Base-by-base conservation (phyloP, 257 asterid genomes). In the Nicotiana sylvestris region DNA sequence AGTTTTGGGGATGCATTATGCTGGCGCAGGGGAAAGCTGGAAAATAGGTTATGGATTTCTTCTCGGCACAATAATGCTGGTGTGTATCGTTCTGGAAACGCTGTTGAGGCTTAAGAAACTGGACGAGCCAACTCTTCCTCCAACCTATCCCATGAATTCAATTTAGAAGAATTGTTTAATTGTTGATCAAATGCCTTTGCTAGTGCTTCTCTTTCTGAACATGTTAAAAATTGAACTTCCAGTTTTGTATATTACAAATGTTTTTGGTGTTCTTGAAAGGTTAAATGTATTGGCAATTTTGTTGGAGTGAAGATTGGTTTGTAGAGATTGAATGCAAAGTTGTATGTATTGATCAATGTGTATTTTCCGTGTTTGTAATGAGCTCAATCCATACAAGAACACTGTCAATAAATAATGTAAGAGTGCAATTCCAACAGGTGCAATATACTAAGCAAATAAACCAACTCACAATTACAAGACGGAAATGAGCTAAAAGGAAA, bases 1-100 rank as follows among this genome's bases (percentile, higher is more conserved):
- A 81, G 88, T 91, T 27, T 21, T 94, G 56, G 99, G 98, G 49
- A 91, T 96, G 67, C 96, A 93, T 81, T 86, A 89, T 51, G 97
- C 92, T 27, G 93, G 87, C 15, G 92, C 92, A n/a, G 98, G 89
- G 51, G 78, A 66, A 30, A 69, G 89, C 9, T 96, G 99, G 98
- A 91, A 87, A 81, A 89, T 90, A 15, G 93, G 95, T 15, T 94
- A 89, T 27, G 99, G 98, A 33, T 86, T 96, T 80, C 86, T 94
- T 37, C 87, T 96, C 15, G 93, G 93, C 32, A 69, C 85, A 0
- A 68, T 79, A 7, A 78, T 96, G 89, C 49, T 89, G 37, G 82
- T 83, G 27, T 91, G 90, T 53, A 78, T 94, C 32, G 86, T 92
- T 84, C 85, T 93, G 4, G 99, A 96, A 86, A 85, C 88, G 51